A percentile compares a stretch with the other conserved stretches of the same genome.
Conservation (phyloP, 768 basidiomycete genomes). For the Infundibulicybe gibba region DNA sequence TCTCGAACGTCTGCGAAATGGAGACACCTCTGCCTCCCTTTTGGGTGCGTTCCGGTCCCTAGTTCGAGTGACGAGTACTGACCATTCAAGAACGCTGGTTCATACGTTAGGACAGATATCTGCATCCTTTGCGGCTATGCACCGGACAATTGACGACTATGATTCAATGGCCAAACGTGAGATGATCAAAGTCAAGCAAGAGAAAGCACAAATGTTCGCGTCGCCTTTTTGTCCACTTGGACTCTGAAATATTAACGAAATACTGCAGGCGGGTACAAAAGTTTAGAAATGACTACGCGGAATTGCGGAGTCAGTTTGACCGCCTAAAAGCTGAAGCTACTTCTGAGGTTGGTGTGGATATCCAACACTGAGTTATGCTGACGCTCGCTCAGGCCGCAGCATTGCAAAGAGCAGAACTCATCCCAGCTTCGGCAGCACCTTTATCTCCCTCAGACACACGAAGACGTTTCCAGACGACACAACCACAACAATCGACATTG, state of each 20-base stretch:
- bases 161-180: conserved; percentile 96
- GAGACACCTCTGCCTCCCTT: conserved; percentile 76
- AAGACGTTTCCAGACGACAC: conserved; percentile 56
- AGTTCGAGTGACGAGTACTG: too few relatives aligned
- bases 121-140: conserved; percentile 93
- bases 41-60: conserved; percentile 55
- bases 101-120: conserved; percentile 85
- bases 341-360: conserved; percentile 33
- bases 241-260: conserved; percentile 2
- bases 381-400: conserved; percentile 46
- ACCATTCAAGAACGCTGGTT: conserved; percentile 7
- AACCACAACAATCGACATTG: conserved; percentile 43
- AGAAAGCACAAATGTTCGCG: conserved; percentile 87
- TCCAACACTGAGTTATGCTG: neutral
- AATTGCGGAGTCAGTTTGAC: conserved; percentile 83
- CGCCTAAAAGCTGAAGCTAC: conserved; percentile 59
- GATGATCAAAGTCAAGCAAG: conserved; percentile 93
- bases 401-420: conserved; percentile 60
- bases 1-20: conserved; percentile 76
- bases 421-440: conserved; percentile 40
- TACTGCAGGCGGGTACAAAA: conserved; percentile 81
- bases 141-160: conserved; percentile 94
- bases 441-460: conserved; percentile 55
- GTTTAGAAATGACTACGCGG: conserved; percentile 83
- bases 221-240: conserved; percentile 2